A percentile compares a stretch with the other conserved stretches of the same genome.
These are phyloP conservation scores for Aurinia saxatilis DNA, from an alignment of 345 rosid species.

Conservation along the genomic window DNA sequence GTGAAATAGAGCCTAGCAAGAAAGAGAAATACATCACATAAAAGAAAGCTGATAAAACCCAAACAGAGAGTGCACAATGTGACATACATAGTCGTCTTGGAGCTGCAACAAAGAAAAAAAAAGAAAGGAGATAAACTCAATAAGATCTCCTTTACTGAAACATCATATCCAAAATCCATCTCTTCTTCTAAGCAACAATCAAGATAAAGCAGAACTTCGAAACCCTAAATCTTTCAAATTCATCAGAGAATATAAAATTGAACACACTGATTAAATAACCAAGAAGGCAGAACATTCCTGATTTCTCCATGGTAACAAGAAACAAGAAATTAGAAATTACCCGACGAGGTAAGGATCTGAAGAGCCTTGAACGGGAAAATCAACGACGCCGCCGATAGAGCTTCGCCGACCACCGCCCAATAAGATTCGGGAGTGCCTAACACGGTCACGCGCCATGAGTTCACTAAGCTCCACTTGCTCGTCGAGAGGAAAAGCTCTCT, in stretches of 20 bases:
- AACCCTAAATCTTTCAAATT: not conserved
- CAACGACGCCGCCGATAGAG: constrained; percentile 43
- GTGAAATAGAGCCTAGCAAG: constrained; percentile 83
- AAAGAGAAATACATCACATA: constrained; percentile 18
- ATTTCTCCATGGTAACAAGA: not conserved
- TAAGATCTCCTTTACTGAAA: not conserved
- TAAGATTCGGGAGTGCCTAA: constrained; percentile 69
- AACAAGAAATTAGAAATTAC: constrained; percentile 41
- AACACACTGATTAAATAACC: not conserved
- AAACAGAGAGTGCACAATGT: constrained; percentile 25
- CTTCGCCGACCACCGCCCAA: constrained; percentile 52
- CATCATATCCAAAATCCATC: not conserved
- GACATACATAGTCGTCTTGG: constrained; percentile 29
- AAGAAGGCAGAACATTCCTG: not conserved
- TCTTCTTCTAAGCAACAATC: not conserved
- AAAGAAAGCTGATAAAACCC: not conserved
- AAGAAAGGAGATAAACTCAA: constrained; percentile 9
- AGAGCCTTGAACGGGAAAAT: constrained; percentile 66
- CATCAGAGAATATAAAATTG: not conserved
- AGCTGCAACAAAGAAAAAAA: constrained; percentile 31
- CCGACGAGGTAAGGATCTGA: constrained; percentile 84
- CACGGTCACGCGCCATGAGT: constrained; percentile 60
- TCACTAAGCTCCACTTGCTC: constrained; percentile 41
- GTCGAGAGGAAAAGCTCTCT: constrained; percentile 62
- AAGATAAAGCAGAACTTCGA: not conserved